Evolutionary conservation across 257 asterid genomes (phyloP).

Genomic region (Rhazya stricta): DNA sequence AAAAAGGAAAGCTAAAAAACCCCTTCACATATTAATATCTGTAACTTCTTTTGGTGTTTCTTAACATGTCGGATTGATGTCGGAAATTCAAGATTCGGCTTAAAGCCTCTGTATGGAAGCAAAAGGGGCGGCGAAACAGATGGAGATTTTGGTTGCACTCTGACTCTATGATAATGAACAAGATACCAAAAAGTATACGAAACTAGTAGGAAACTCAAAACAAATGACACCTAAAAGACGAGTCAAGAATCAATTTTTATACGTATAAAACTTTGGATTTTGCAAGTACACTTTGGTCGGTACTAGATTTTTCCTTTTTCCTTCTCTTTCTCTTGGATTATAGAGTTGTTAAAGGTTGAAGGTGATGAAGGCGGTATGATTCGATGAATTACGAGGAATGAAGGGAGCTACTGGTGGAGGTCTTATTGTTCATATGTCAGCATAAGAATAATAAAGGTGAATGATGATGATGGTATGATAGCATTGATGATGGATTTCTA

Average conservation of each 20-base stretch:
- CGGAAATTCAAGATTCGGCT: slow-evolving; percentile 2
- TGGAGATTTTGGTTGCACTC: background rate
- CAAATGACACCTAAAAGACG: background rate
- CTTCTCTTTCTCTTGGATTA: background rate
- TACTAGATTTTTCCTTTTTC: background rate
- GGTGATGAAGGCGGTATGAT: background rate
- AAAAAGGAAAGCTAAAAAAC: background rate
- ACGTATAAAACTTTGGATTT: background rate
- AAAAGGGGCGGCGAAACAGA: background rate
- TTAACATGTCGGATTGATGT: background rate
- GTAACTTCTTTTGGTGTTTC: background rate
- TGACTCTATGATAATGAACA: background rate
- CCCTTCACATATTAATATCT: background rate
- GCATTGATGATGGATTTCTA: too few species aligned
- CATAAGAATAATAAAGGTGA: background rate
- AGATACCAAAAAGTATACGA: background rate
- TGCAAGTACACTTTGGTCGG: background rate
- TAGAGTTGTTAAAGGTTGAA: background rate
- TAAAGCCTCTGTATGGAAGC: background rate
- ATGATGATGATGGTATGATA: too few species aligned
- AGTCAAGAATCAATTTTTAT: background rate
- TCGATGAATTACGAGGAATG: background rate
- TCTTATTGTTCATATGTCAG: background rate
- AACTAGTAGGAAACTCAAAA: background rate
- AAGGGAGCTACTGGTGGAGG: background rate